phyloP scores from a whole-genome alignment of 2,329 filamentous ascomycete species.

The Chrysosporium keratinophilum region DNA sequence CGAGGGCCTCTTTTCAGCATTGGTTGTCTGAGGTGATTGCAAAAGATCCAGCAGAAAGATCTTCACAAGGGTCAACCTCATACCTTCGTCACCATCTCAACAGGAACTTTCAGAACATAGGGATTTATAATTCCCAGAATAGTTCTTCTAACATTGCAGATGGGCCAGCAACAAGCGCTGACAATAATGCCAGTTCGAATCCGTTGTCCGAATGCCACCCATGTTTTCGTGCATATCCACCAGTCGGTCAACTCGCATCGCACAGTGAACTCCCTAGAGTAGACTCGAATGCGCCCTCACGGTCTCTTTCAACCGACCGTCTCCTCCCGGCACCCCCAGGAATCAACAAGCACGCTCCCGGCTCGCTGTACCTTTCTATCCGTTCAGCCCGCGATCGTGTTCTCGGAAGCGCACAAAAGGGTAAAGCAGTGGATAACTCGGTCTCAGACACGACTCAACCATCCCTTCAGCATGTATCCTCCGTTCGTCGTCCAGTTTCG shows the following conservation, averaged over 20 bases:
- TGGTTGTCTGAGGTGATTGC: conserved; percentile 8
- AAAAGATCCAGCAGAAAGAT: conserved; percentile 4
- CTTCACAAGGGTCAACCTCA: neutral
- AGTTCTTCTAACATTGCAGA: neutral
- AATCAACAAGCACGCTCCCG: conserved; percentile 4
- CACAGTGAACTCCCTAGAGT: conserved; percentile 1
- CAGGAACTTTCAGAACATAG: neutral
- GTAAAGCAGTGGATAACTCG: conserved; percentile 8
- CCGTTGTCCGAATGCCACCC: conserved; percentile 12
- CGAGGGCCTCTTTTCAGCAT: conserved; percentile 7
- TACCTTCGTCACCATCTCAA: neutral
- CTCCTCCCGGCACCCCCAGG: conserved; percentile 5
- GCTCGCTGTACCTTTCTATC: conserved; percentile 15
- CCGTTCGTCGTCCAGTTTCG: neutral
- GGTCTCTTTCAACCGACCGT: conserved; percentile 9
- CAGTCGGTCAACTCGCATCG: neutral
- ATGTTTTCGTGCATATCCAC: neutral
- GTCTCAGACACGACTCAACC: neutral
- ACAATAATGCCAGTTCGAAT: conserved; percentile 15
- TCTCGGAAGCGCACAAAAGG: conserved; percentile 1
- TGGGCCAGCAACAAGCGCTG: conserved; percentile 10
- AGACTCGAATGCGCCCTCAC: conserved; percentile 2
- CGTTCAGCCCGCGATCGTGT: conserved; percentile 12
- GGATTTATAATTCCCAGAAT: neutral
- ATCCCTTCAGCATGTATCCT: neutral